A percentile compares a stretch with the other conserved stretches of the same genome.
Evolutionary conservation across 1,284 basidiomycete genomes (phyloP).

Genomic region (Cryptococcus jaspeensis): DNA sequence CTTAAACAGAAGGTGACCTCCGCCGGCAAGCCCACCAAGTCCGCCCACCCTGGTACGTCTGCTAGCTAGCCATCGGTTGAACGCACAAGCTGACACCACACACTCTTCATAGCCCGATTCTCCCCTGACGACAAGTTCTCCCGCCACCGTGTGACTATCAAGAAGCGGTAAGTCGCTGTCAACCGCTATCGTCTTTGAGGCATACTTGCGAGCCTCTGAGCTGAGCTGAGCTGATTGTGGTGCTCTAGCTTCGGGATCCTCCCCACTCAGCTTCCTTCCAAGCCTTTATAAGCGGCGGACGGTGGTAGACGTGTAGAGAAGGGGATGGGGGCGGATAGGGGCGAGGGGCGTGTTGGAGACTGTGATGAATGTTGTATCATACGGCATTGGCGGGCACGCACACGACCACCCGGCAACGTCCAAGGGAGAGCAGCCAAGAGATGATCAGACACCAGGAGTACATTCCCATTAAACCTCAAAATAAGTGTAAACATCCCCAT

Average conservation of each 20-base stretch:
- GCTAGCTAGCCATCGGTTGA: conserved; percentile 1
- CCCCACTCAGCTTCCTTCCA: conserved; percentile 81
- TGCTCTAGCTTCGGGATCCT: conserved; percentile 66
- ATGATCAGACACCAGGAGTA: neutral
- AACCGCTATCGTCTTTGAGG: no score
- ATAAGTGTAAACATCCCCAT: neutral
- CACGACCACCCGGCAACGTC: neutral
- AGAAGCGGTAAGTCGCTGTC: conserved; percentile 67
- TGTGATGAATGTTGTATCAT: conserved; percentile 8
- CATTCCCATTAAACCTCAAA: no score
- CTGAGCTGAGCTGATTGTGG: neutral
- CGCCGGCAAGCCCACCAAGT: conserved; percentile 79
- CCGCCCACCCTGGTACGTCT: conserved; percentile 83
- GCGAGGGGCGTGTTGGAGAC: no score
- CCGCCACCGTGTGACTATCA: conserved; percentile 89
- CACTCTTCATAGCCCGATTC: conserved; percentile 71
- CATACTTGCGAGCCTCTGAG: neutral
- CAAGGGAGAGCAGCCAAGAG: no score
- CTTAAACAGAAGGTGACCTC: conserved; percentile 71
- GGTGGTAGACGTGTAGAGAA: neutral
- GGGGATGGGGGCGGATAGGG: neutral
- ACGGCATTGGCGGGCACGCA: neutral
- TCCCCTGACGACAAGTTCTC: conserved; percentile 98
- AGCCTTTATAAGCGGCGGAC: conserved; percentile 67
- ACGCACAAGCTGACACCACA: neutral